These are phyloP conservation scores for Pichia occidentalis DNA, from an alignment of 805 yeast species.

Conservation along the genomic window DNA sequence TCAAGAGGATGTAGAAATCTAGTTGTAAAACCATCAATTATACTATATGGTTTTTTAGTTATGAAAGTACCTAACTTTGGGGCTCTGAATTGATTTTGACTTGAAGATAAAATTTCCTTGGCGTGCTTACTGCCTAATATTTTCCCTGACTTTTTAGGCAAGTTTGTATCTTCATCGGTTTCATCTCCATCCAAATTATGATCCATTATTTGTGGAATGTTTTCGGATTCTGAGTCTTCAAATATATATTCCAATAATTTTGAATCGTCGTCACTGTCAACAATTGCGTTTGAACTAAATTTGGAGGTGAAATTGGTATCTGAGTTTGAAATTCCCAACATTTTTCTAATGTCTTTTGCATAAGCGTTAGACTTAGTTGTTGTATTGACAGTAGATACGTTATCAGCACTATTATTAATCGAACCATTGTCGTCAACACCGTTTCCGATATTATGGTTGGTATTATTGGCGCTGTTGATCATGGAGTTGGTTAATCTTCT, in stretches of 20 bases:
- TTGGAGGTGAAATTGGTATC: conserved; percentile 14
- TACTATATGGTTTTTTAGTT: conserved; percentile 77
- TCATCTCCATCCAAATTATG: conserved; percentile 65
- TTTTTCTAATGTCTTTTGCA: conserved; percentile 25
- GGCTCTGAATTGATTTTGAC: conserved; percentile 79
- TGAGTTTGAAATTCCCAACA: conserved; percentile 14
- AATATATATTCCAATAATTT: conserved; percentile 73
- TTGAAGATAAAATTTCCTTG: conserved; percentile 88
- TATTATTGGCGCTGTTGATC: too few relatives aligned
- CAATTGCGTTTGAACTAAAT: conserved; percentile 12
- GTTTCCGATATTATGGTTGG: too few relatives aligned
- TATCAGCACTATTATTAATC: too few relatives aligned
- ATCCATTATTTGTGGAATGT: conserved; percentile 20
- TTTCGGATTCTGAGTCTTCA: conserved; percentile 23
- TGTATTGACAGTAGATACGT: too few relatives aligned
- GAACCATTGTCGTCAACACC: too few relatives aligned
- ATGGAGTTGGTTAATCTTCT: not conserved
- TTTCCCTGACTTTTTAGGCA: conserved; percentile 63
- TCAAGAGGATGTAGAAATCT: conserved; percentile 57
- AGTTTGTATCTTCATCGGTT: conserved; percentile 84
- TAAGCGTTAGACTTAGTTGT: conserved; percentile 2
- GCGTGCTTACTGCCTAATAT: conserved; percentile 72
- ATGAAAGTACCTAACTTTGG: conserved; percentile 93
- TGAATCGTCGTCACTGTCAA: conserved; percentile 40
- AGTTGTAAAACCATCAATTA: conserved; percentile 90